Conservation (phyloP, 1,284 basidiomycete genomes). For the Cryptococcus wingfieldii region DNA sequence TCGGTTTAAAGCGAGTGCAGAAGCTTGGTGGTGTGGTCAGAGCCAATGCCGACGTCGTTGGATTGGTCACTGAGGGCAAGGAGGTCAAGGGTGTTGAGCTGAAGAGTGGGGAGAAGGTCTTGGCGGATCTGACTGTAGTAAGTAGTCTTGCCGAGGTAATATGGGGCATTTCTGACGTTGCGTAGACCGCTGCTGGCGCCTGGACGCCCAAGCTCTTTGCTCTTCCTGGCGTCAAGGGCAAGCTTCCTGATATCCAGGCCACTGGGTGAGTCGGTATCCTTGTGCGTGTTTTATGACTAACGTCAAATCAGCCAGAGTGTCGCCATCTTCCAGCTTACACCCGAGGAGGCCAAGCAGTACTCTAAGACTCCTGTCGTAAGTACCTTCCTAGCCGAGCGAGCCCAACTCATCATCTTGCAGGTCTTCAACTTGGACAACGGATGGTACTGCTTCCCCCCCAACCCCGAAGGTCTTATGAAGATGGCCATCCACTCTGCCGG, state of each 20-base stretch:
- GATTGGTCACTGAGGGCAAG: slow-evolving; percentile 38
- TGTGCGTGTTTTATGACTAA: slow-evolving; percentile 7
- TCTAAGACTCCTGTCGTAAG: slow-evolving; percentile 62
- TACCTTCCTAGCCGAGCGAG: neutral
- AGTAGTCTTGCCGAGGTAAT: slow-evolving; percentile 5
- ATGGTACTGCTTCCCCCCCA: slow-evolving; percentile 53
- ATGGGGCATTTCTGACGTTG: neutral
- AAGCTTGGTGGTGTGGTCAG: slow-evolving; percentile 61
- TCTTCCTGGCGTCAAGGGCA: slow-evolving; percentile 47
- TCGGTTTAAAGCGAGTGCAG: slow-evolving; percentile 59
- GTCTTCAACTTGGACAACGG: slow-evolving; percentile 47
- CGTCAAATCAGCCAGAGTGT: slow-evolving; percentile 59
- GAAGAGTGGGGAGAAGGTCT: slow-evolving; percentile 55
- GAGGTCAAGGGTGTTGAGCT: slow-evolving; percentile 62
- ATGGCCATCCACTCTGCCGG: slow-evolving; percentile 52
- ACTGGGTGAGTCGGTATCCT: slow-evolving; percentile 26
- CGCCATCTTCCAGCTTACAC: slow-evolving; percentile 66
- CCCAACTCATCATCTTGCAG: slow-evolving; percentile 8
- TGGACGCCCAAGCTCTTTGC: slow-evolving; percentile 73
- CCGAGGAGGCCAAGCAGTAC: slow-evolving; percentile 64
- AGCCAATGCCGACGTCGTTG: slow-evolving; percentile 58
- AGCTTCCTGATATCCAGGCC: slow-evolving; percentile 37
- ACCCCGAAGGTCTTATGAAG: slow-evolving; percentile 48
- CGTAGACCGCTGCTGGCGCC: slow-evolving; percentile 41
- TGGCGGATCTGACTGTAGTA: slow-evolving; percentile 41